phyloP scores from a whole-genome alignment of 1,284 basidiomycete species.

The Fistulinella staudtii region DNA sequence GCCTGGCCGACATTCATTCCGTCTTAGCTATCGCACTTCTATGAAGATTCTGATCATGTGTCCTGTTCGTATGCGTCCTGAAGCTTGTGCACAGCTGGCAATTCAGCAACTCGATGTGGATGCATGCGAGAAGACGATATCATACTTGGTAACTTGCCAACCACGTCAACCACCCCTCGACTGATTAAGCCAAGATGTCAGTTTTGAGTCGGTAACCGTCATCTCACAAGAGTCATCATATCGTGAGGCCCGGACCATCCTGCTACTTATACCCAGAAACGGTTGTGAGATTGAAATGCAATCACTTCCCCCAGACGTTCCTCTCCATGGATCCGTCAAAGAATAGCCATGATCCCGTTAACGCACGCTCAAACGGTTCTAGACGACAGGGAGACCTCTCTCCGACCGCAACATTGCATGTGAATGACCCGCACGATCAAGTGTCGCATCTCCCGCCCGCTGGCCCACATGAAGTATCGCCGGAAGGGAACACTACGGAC shows the following conservation, averaged over 20 bases:
- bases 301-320: not conserved
- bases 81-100: no score
- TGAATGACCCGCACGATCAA: not conserved
- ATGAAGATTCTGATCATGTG: no score
- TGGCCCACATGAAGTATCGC: not conserved
- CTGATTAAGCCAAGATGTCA: not conserved
- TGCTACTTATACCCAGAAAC: not conserved
- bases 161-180: not conserved
- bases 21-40: no score
- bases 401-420: conserved; percentile 9
- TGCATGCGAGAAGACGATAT: not conserved
- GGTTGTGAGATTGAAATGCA: not conserved
- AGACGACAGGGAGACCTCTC: conserved; percentile 7
- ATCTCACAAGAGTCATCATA: not conserved
- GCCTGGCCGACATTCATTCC: no score
- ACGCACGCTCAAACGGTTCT: not conserved
- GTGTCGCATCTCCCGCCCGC: not conserved
- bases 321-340: not conserved
- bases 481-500: not conserved
- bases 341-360: no score
- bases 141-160: not conserved
- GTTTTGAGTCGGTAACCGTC: not conserved
- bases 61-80: no score
- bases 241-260: no score
- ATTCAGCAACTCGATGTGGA: not conserved